Percentiles rank a stretch among this genome's conserved stretches.
phyloP scores from a whole-genome alignment of 371 early-diverging fungal species.

The Rhizopus microsporus region DNA sequence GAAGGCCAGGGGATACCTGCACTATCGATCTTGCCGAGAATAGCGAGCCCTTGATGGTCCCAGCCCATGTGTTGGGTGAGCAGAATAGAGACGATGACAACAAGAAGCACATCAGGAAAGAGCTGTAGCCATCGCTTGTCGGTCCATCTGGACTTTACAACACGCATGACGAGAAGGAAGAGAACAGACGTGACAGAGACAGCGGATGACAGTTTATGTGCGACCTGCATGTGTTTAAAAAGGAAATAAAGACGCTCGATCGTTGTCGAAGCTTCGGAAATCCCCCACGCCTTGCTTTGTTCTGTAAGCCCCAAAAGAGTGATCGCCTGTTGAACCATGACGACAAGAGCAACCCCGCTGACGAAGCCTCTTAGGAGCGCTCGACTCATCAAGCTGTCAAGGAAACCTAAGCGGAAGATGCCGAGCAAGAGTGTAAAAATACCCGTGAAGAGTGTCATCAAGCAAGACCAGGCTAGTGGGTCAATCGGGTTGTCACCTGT shows the following conservation, averaged over 20 bases:
- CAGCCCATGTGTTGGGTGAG: conserved; percentile 62
- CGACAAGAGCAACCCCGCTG: conserved; percentile 86
- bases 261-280: conserved; percentile 71
- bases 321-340: conserved; percentile 84
- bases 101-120: conserved; percentile 84
- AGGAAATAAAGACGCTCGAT: conserved; percentile 73
- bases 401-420: conserved; percentile 89
- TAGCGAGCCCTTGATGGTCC: conserved; percentile 65
- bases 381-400: conserved; percentile 92
- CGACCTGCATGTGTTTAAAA: conserved; percentile 40
- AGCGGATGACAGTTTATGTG: conserved; percentile 69
- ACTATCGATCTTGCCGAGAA: conserved; percentile 70
- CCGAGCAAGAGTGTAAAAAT: conserved; percentile 87
- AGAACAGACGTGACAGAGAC: conserved; percentile 69
- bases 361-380: conserved; percentile 92
- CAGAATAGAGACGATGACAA: conserved; percentile 70
- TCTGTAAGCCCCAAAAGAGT: conserved; percentile 72
- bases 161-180: conserved; percentile 62
- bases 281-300: conserved; percentile 45
- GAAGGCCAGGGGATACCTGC: conserved; percentile 63
- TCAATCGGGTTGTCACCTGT: conserved; percentile 35
- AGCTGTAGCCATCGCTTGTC: conserved; percentile 59
- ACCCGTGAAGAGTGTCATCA: conserved; percentile 84
- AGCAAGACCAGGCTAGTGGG: conserved; percentile 65
- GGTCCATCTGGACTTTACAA: conserved; percentile 54